Conservation (phyloP, 495 filamentous ascomycete genomes). For the Tuber umbilicatum region DNA sequence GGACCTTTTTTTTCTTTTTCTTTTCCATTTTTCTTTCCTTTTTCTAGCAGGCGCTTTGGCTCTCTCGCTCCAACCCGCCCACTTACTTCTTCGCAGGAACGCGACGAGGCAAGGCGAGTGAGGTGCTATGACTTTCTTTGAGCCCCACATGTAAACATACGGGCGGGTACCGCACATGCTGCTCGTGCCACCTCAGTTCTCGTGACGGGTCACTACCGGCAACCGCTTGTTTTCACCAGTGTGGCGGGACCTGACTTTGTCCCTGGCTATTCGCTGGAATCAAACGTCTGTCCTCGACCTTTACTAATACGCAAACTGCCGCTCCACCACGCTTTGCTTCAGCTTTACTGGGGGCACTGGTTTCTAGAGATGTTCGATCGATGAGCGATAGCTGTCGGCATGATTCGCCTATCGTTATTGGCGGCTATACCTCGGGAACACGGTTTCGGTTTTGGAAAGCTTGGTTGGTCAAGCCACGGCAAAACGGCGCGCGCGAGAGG, state of each 20-base stretch:
- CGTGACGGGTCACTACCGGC: background rate
- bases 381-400: no score
- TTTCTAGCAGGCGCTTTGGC: background rate
- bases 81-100: background rate
- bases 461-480: background rate
- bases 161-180: no score
- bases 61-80: background rate
- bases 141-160: background rate
- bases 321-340: no score
- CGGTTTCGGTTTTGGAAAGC: no score
- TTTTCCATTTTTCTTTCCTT: background rate
- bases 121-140: background rate
- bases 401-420: no score
- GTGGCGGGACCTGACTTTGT: background rate
- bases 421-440: no score
- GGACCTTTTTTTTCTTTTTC: background rate
- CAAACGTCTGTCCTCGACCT: no score
- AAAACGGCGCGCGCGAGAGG: background rate
- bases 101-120: background rate
- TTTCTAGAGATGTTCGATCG: no score
- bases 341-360: no score
- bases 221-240: background rate
- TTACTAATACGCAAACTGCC: no score
- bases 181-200: background rate
- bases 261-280: no score